Evolutionary conservation across 2,329 filamentous ascomycete genomes (phyloP).

Genomic region (Dothideomycetidae sp.): DNA sequence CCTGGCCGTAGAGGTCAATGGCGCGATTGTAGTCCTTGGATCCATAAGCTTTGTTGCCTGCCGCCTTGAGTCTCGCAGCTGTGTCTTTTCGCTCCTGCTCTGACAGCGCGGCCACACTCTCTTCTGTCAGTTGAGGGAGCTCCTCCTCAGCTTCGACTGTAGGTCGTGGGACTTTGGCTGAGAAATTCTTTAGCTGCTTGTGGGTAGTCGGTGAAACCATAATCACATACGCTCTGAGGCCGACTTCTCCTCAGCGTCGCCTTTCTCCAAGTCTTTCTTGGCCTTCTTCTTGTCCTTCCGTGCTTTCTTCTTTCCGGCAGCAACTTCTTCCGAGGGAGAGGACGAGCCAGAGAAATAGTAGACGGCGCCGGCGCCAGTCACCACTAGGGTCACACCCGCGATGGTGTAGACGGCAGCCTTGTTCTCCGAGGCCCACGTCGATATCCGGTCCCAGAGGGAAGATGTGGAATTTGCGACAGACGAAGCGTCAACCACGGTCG

Average conservation of each 20-base stretch:
- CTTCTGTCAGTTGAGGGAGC: constrained; percentile 36
- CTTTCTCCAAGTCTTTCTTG: constrained; percentile 47
- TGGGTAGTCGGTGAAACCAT: constrained; percentile 16
- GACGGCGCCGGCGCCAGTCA: constrained; percentile 78
- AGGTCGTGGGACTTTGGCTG: constrained; percentile 18
- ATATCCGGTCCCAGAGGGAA: constrained; percentile 77
- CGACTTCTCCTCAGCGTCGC: constrained; percentile 21
- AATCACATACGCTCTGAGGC: constrained; percentile 12
- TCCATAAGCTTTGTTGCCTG: constrained; percentile 91
- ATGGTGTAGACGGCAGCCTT: constrained; percentile 93
- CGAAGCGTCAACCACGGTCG: constrained; percentile 7
- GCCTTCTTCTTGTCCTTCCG: constrained; percentile 84
- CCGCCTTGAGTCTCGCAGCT: constrained; percentile 82
- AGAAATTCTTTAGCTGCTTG: not conserved
- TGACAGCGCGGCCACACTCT: constrained; percentile 28
- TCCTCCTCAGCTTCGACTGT: constrained; percentile 29
- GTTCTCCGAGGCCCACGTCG: constrained; percentile 86
- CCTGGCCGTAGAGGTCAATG: constrained; percentile 89
- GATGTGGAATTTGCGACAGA: constrained; percentile 38
- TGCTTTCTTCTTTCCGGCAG: constrained; percentile 53
- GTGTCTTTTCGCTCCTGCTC: constrained; percentile 67
- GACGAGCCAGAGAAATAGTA: constrained; percentile 63
- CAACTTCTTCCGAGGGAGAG: constrained; percentile 24
- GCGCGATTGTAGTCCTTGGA: constrained; percentile 86
- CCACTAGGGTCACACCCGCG: constrained; percentile 82